Percentiles rank a stretch among this genome's conserved stretches.
phyloP scores from a whole-genome alignment of 1,284 basidiomycete genomes.

The Cryptococcus maquisensis region DNA sequence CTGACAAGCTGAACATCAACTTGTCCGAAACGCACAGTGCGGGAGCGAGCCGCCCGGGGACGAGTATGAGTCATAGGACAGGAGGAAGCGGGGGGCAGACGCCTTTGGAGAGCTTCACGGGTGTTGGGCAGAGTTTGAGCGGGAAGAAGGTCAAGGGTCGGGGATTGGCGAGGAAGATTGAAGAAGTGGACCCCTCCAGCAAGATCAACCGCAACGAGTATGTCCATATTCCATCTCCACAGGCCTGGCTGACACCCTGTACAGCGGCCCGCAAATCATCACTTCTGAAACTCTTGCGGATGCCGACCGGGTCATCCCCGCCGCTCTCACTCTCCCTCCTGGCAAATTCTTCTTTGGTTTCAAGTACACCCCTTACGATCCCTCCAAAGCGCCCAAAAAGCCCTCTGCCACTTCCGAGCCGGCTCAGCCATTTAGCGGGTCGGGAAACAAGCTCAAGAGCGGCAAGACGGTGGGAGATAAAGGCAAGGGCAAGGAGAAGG shows the following conservation, averaged over 20 bases:
- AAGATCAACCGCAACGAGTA: conserved; percentile 86
- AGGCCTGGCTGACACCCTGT: background rate
- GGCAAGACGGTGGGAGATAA: background rate
- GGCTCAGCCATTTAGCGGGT: conserved; percentile 36
- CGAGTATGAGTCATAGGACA: conserved; percentile 38
- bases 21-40: conserved; percentile 65
- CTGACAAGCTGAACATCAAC: conserved; percentile 94
- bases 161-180: conserved; percentile 75
- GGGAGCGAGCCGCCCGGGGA: conserved; percentile 73
- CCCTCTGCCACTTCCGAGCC: conserved; percentile 32
- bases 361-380: conserved; percentile 66
- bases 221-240: conserved; percentile 30
- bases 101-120: conserved; percentile 87
- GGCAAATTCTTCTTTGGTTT: conserved; percentile 95
- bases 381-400: conserved; percentile 44
- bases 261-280: conserved; percentile 76
- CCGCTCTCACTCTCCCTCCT: conserved; percentile 81
- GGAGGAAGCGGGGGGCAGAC: conserved; percentile 41
- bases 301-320: conserved; percentile 74
- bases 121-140: conserved; percentile 78
- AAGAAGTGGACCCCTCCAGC: conserved; percentile 72
- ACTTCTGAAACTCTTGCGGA: conserved; percentile 72
- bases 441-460: conserved; percentile 9
- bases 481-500: conserved; percentile 11
- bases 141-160: conserved; percentile 90